These are phyloP conservation scores for Boletellus dicymbophilus DNA, from an alignment of 1,284 basidiomycete genomes.

Conservation along the genomic window DNA sequence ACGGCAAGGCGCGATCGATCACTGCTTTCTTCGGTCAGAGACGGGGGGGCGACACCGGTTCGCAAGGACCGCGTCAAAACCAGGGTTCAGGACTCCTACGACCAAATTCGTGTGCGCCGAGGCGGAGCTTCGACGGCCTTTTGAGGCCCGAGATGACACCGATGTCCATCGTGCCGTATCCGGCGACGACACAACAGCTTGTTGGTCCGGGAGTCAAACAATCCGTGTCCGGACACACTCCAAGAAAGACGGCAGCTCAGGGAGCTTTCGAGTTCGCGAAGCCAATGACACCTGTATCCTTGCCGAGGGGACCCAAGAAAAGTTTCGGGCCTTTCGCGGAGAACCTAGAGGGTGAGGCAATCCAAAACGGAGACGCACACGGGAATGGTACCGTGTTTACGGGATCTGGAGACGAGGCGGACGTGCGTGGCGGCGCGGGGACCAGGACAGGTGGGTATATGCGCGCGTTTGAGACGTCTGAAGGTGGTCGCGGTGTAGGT, in stretches of 20 bases:
- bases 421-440: neutral
- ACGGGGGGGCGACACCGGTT: slow-evolving; percentile 4
- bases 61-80: slow-evolving; percentile 1
- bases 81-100: slow-evolving; percentile 9
- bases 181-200: slow-evolving; percentile 1
- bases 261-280: slow-evolving; percentile 13
- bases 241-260: slow-evolving; percentile 12
- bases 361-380: neutral
- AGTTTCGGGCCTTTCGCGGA: slow-evolving; percentile 5
- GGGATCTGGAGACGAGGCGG: slow-evolving; percentile 6
- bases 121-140: slow-evolving; percentile 26
- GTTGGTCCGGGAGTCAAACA: slow-evolving; percentile 1
- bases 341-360: slow-evolving; percentile 3
- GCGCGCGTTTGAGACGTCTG: slow-evolving; percentile 17
- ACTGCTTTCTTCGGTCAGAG: slow-evolving; percentile 23
- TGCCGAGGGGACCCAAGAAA: slow-evolving; percentile 14
- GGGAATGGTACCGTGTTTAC: neutral
- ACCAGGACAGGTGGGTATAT: slow-evolving; percentile 24
- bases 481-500: neutral
- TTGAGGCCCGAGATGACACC: slow-evolving; percentile 21
- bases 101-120: slow-evolving; percentile 3
- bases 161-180: slow-evolving; percentile 28
- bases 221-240: slow-evolving; percentile 16
- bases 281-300: slow-evolving; percentile 22
- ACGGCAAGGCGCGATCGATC: slow-evolving; percentile 21